Conservation (phyloP, 192 early-diverging fungal genomes). For the Phycomyces nitens region DNA sequence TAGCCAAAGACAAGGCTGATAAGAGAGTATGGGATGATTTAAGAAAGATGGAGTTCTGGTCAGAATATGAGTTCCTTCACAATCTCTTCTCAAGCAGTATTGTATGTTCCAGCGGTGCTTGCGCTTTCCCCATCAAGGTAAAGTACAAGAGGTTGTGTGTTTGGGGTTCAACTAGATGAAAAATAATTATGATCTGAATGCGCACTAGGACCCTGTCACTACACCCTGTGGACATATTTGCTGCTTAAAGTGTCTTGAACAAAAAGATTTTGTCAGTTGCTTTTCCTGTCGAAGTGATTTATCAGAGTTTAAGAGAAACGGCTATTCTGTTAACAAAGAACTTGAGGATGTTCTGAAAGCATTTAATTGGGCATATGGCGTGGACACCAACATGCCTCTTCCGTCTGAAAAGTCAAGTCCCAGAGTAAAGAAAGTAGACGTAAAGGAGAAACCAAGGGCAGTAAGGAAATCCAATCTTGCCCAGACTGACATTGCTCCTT, state of each 20-base stretch:
- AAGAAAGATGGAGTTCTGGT: constrained; percentile 14
- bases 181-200: too few species aligned
- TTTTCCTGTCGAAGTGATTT: constrained; percentile 30
- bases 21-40: constrained; percentile 35
- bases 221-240: constrained; percentile 34
- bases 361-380: constrained; percentile 20
- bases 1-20: constrained; percentile 1
- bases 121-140: constrained; percentile 15
- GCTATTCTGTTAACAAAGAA: constrained; percentile 12
- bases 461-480: background rate
- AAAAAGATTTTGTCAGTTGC: constrained; percentile 18
- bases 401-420: background rate
- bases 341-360: constrained; percentile 13
- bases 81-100: constrained; percentile 27
- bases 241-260: constrained; percentile 28
- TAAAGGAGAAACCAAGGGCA: background rate
- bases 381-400: background rate
- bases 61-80: constrained; percentile 36
- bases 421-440: background rate
- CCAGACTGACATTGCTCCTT: too few species aligned
- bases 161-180: background rate
- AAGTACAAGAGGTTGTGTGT: background rate
- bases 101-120: constrained; percentile 35
- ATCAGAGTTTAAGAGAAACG: background rate
- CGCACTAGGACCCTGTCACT: constrained; percentile 28